These are phyloP conservation scores for Biscutella laevigata DNA, from an alignment of 441 rosid genomes.

Conservation along the genomic window DNA sequence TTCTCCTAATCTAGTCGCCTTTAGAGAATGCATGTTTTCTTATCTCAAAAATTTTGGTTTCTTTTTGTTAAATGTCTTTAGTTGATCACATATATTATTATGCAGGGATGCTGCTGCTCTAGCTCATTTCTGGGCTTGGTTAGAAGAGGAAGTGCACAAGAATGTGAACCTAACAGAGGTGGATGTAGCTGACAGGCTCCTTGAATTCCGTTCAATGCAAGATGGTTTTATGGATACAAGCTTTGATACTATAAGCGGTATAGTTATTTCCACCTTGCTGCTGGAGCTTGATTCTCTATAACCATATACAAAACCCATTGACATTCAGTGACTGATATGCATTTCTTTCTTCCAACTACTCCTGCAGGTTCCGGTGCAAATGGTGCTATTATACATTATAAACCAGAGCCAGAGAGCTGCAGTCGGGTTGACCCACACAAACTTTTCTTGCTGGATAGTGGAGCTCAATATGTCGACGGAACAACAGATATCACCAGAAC, in stretches of 20 bases:
- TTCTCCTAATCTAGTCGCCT: neutral
- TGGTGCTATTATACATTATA: slow-evolving; percentile 93
- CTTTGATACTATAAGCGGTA: slow-evolving; percentile 96
- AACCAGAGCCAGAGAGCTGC: slow-evolving; percentile 77
- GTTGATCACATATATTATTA: neutral
- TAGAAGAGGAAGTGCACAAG: slow-evolving; percentile 68
- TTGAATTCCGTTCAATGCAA: slow-evolving; percentile 76
- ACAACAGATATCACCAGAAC: slow-evolving; percentile 97
- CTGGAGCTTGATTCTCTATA: slow-evolving; percentile 5
- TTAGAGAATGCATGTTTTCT: neutral
- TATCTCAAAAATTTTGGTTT: slow-evolving; percentile 33
- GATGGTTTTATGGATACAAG: slow-evolving; percentile 87
- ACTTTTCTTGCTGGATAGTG: slow-evolving; percentile 82
- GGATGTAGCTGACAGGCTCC: slow-evolving; percentile 77
- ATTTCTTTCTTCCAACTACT: slow-evolving; percentile 5
- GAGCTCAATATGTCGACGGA: slow-evolving; percentile 95
- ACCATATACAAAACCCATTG: neutral
- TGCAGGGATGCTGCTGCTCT: slow-evolving; percentile 97
- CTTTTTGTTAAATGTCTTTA: neutral
- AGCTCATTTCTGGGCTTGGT: slow-evolving; percentile 88
- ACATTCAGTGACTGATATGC: neutral
- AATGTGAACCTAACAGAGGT: slow-evolving; percentile 72
- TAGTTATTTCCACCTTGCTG: slow-evolving; percentile 13
- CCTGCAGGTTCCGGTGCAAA: slow-evolving; percentile 86
- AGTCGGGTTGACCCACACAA: slow-evolving; percentile 65